A percentile compares a stretch with the other conserved stretches of the same genome.
phyloP scores from a whole-genome alignment of 768 basidiomycete species.

The Sporobolomyces phaffii region DNA sequence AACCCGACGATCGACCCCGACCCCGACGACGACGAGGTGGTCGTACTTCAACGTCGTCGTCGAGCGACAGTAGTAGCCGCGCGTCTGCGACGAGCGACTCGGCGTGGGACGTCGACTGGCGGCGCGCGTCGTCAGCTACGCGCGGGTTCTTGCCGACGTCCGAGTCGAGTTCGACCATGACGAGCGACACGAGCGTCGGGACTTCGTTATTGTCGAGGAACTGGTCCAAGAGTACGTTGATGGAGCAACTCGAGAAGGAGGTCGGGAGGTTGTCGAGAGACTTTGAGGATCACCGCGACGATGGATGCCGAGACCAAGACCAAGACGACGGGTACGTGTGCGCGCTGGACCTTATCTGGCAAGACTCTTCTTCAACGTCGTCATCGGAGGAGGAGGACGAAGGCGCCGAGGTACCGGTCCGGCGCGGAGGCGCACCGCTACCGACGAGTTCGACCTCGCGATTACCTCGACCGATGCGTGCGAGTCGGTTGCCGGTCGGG shows the following conservation, averaged over 20 bases:
- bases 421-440: background rate
- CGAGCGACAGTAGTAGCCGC: background rate
- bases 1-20: background rate
- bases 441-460: background rate
- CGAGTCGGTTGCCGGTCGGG: too few species aligned
- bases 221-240: conserved; percentile 9
- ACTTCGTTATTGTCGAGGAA: background rate
- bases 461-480: conserved; percentile 3
- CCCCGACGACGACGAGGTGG: too few species aligned
- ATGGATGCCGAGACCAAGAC: background rate
- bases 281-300: background rate
- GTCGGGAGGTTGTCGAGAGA: conserved; percentile 10
- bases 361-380: background rate
- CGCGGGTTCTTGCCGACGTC: background rate
- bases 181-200: background rate
- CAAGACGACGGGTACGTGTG: conserved; percentile 14
- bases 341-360: conserved; percentile 15
- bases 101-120: too few species aligned
- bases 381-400: background rate
- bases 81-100: background rate
- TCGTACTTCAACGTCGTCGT: background rate
- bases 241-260: conserved; percentile 19
- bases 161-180: background rate
- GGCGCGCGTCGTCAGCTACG: too few species aligned
- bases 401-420: background rate